phyloP scores from a whole-genome alignment of 495 filamentous ascomycete species.

The Aspergillus incahuasiensis region DNA sequence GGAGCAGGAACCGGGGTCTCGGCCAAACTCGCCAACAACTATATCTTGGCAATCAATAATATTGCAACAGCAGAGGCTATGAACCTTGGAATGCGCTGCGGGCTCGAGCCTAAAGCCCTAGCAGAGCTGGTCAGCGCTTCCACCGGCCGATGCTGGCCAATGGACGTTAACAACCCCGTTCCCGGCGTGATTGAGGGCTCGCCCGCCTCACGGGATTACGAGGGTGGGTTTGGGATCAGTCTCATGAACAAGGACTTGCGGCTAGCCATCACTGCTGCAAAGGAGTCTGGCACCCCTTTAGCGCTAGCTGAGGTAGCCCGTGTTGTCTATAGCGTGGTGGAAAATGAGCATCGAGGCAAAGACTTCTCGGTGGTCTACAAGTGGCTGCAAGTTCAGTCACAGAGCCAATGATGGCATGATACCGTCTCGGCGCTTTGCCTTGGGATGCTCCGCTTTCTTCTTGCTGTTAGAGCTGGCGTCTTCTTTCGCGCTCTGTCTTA shows the following conservation, averaged over 20 bases:
- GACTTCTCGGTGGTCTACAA: conserved; percentile 87
- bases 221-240: conserved; percentile 75
- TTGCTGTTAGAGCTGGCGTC: neutral
- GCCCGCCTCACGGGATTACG: conserved; percentile 68
- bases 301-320: conserved; percentile 59
- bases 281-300: conserved; percentile 60
- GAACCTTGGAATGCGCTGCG: conserved; percentile 82
- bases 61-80: conserved; percentile 91
- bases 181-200: conserved; percentile 73
- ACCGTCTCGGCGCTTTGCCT: conserved; percentile 4
- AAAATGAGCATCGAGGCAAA: conserved; percentile 57
- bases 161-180: conserved; percentile 88
- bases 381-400: conserved; percentile 51
- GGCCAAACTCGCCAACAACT: conserved; percentile 91
- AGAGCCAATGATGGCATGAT: conserved; percentile 9
- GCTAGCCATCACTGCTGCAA: conserved; percentile 68
- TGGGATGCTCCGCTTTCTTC: neutral
- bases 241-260: conserved; percentile 82
- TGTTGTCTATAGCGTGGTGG: conserved; percentile 63
- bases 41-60: conserved; percentile 86
- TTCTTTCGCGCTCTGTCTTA: neutral
- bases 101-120: conserved; percentile 73
- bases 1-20: conserved; percentile 73
- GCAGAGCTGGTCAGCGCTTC: conserved; percentile 79
- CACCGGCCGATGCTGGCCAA: conserved; percentile 87